Conservation (phyloP, 495 filamentous ascomycete species). For the Xylaria longipes region DNA sequence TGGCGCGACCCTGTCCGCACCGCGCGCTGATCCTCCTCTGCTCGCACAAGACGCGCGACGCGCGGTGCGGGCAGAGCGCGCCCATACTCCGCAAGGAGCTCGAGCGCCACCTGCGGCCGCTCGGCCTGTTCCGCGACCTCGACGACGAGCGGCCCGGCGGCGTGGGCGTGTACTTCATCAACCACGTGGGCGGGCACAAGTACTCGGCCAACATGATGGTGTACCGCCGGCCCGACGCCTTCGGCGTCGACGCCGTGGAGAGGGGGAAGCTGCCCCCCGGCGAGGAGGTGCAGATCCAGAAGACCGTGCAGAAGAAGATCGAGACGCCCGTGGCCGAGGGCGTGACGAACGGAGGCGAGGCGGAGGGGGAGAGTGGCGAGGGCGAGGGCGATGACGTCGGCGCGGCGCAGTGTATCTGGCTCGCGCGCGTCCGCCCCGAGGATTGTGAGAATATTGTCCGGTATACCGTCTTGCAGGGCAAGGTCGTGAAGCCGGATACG, state of each 20-base stretch:
- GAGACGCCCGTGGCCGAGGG: conserved; percentile 29
- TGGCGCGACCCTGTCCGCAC: conserved; percentile 76
- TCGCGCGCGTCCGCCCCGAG: conserved; percentile 85
- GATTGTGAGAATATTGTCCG: conserved; percentile 93
- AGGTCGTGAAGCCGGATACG: conserved; percentile 83
- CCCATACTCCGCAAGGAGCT: conserved; percentile 86
- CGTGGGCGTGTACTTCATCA: conserved; percentile 94
- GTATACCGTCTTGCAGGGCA: conserved; percentile 90
- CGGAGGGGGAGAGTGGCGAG: conserved; percentile 29
- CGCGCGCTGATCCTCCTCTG: conserved; percentile 88
- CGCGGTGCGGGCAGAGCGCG: conserved; percentile 91
- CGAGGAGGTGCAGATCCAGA: conserved; percentile 30
- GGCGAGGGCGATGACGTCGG: conserved; percentile 45
- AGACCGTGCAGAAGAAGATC: conserved; percentile 2
- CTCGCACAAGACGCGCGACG: conserved; percentile 90
- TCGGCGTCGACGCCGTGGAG: conserved; percentile 56
- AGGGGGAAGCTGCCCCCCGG: conserved; percentile 45
- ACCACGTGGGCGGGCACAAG: conserved; percentile 94
- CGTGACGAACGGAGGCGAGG: conserved; percentile 25
- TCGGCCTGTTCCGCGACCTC: conserved; percentile 85
- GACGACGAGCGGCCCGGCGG: conserved; percentile 87
- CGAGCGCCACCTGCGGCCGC: conserved; percentile 83
- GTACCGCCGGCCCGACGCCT: conserved; percentile 73
- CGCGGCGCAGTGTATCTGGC: conserved; percentile 90
- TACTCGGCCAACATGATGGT: conserved; percentile 92